These are phyloP conservation scores for Cladosporium austrohemisphaericum DNA, from an alignment of 2,329 filamentous ascomycete genomes.

Conservation along the genomic window DNA sequence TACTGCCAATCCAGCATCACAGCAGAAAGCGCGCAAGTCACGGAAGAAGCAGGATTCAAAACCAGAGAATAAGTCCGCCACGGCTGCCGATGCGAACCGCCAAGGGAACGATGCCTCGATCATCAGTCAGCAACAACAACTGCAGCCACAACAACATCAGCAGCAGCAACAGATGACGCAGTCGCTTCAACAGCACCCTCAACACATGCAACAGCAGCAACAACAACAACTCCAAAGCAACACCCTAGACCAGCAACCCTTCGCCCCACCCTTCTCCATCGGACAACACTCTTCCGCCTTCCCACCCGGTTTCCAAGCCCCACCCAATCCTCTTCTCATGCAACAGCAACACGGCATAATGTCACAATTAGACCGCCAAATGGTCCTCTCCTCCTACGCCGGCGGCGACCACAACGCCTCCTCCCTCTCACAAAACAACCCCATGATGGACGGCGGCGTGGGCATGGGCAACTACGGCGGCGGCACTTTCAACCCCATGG, in stretches of 20 bases:
- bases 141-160: constrained; percentile 20
- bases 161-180: constrained; percentile 18
- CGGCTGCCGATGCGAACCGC: constrained; percentile 20
- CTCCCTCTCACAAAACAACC: constrained; percentile 25
- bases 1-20: constrained; percentile 34
- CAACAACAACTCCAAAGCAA: constrained; percentile 1
- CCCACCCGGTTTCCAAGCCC: constrained; percentile 23
- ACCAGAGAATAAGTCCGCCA: constrained; percentile 22
- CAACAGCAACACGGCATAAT: constrained; percentile 48
- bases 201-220: constrained; percentile 16
- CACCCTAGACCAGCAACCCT: constrained; percentile 8
- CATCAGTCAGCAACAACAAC: constrained; percentile 26
- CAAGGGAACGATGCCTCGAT: constrained; percentile 18
- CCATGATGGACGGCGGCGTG: constrained; percentile 17
- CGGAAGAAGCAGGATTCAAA: constrained; percentile 31
- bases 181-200: constrained; percentile 23
- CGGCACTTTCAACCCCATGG: constrained; percentile 17
- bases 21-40: constrained; percentile 49
- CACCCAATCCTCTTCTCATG: constrained; percentile 31
- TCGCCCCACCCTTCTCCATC: constrained; percentile 31
- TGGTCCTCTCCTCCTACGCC: constrained; percentile 70
- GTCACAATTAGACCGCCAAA: constrained; percentile 69
- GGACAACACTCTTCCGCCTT: constrained; percentile 47
- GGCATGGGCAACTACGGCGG: constrained; percentile 13
- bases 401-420: constrained; percentile 45